phyloP scores from a whole-genome alignment of 2,329 filamentous ascomycete species.

The Neofusicoccum parvum region DNA sequence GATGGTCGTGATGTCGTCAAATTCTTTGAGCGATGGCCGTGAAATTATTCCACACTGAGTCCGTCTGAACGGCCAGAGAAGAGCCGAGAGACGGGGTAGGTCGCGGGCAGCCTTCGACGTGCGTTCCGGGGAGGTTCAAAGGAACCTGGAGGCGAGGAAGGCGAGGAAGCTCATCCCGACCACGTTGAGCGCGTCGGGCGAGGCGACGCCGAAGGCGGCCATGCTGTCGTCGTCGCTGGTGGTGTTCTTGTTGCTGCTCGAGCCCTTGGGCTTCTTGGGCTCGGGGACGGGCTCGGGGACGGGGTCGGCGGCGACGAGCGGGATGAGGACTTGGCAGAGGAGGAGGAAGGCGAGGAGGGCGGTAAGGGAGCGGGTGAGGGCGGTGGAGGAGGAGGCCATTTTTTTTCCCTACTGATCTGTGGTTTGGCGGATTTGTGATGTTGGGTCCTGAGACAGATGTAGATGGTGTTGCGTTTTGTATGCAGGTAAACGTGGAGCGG shows the following conservation, averaged over 20 bases:
- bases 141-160: background rate
- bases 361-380: background rate
- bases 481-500: too few relatives aligned
- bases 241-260: too few relatives aligned
- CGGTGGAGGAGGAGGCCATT: background rate
- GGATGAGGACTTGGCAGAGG: background rate
- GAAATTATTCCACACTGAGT: too few relatives aligned
- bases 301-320: conserved; percentile 4
- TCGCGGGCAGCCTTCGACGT: too few relatives aligned
- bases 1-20: too few relatives aligned
- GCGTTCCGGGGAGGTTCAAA: background rate
- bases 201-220: background rate
- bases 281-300: background rate
- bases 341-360: background rate
- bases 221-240: background rate
- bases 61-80: too few relatives aligned
- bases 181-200: background rate
- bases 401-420: background rate
- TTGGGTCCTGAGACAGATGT: too few relatives aligned
- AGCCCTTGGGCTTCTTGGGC: background rate
- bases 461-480: too few relatives aligned
- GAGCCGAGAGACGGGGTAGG: too few relatives aligned
- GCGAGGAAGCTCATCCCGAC: conserved; percentile 5
- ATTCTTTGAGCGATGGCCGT: too few relatives aligned
- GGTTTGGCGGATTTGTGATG: background rate